phyloP scores from a whole-genome alignment of 495 filamentous ascomycete species.

The Annulohypoxylon maeteangense region DNA sequence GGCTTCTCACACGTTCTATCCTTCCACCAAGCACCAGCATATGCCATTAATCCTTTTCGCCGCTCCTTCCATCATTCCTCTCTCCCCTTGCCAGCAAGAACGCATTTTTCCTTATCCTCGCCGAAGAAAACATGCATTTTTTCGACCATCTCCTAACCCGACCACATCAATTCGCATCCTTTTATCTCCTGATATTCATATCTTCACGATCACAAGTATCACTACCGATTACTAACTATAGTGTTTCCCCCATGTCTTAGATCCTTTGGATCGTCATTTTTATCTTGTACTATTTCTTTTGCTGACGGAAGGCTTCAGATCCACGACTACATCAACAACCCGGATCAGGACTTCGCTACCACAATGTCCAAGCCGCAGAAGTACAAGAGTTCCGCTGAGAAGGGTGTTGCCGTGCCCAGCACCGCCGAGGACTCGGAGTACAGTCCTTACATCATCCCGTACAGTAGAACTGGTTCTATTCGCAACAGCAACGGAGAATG shows the following conservation, averaged over 20 bases:
- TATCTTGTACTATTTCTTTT: neutral
- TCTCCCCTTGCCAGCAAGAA: neutral
- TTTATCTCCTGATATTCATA: neutral
- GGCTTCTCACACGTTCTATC: neutral
- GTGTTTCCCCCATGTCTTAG: neutral
- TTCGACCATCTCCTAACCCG: neutral
- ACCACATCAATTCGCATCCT: neutral
- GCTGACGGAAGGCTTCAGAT: neutral
- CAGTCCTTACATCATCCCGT: conserved; percentile 41
- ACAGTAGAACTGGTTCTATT: conserved; percentile 34
- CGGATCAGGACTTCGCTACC: neutral
- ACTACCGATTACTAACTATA: neutral
- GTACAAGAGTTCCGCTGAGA: conserved; percentile 19
- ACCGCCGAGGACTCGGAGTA: conserved; percentile 7
- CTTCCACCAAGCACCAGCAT: neutral
- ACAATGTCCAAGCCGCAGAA: conserved; percentile 29
- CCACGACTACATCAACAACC: neutral
- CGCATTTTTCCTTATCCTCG: neutral
- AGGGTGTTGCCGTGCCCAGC: conserved; percentile 9
- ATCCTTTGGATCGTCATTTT: neutral
- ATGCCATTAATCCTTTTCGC: neutral
- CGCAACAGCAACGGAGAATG: conserved; percentile 4
- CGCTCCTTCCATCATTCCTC: neutral
- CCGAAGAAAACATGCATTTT: neutral
- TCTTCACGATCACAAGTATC: neutral